phyloP scores from a whole-genome alignment of 257 asterid genomes.

The Nicotiana attenuata region DNA sequence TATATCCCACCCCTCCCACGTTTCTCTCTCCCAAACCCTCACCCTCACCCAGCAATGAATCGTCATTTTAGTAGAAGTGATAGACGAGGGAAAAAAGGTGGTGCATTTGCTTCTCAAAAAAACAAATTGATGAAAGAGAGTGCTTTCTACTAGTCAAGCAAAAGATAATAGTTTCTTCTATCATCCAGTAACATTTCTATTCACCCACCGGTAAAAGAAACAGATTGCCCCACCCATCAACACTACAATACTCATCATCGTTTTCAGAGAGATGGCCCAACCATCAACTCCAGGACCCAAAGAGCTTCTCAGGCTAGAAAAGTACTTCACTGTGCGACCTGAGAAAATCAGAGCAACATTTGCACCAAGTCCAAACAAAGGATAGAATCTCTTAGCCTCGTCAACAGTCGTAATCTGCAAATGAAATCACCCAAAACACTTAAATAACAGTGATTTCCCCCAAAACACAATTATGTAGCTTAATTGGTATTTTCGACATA shows the following conservation, averaged over 20 bases:
- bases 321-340: constrained; percentile 94
- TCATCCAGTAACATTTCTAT: constrained; percentile 65
- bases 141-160: too few relatives aligned
- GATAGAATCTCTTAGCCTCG: constrained; percentile 95
- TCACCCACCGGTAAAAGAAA: constrained; percentile 92
- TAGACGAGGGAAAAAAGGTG: too few relatives aligned
- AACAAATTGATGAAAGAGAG: too few relatives aligned
- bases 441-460: not conserved
- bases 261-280: constrained; percentile 95
- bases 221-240: constrained; percentile 79
- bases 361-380: constrained; percentile 96
- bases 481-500: too few relatives aligned
- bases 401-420: constrained; percentile 87
- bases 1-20: too few relatives aligned
- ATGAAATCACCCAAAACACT: not conserved
- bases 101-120: too few relatives aligned
- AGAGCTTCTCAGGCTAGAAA: constrained; percentile 72
- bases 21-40: too few relatives aligned
- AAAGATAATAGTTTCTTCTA: too few relatives aligned
- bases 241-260: constrained; percentile 94
- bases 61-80: too few relatives aligned
- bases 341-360: constrained; percentile 95
- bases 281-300: constrained; percentile 98
- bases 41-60: too few relatives aligned
- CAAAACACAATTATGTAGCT: too few relatives aligned